Conservation (phyloP, 2,329 filamentous ascomycete species). For the Colletotrichum lini region DNA sequence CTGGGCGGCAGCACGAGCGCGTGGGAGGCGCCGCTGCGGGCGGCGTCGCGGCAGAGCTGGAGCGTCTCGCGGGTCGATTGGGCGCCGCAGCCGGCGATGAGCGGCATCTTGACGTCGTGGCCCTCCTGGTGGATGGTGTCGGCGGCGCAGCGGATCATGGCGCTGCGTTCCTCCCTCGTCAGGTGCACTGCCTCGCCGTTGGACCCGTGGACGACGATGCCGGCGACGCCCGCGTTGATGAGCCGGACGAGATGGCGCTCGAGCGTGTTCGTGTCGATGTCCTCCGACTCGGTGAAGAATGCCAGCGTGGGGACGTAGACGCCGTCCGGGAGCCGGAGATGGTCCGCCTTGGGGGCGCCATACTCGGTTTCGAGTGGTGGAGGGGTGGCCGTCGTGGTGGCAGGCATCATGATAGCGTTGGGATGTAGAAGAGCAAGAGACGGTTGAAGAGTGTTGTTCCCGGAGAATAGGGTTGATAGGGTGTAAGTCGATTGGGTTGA, state of each 20-base stretch:
- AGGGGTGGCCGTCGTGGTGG: constrained; percentile 1
- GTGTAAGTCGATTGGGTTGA: not conserved
- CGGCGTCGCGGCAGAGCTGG: constrained; percentile 75
- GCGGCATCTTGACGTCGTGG: constrained; percentile 74
- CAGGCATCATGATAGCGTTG: constrained; percentile 16
- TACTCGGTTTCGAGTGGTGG: constrained; percentile 1
- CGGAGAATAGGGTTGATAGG: not conserved
- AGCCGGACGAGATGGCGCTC: constrained; percentile 53
- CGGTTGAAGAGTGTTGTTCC: too few species aligned
- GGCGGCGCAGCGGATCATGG: constrained; percentile 78
- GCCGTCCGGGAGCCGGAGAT: constrained; percentile 44
- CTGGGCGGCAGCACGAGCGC: constrained; percentile 77
- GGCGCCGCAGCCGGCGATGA: constrained; percentile 79
- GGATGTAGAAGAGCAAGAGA: not conserved
- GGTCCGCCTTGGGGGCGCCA: constrained; percentile 32
- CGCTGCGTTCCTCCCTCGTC: constrained; percentile 76
- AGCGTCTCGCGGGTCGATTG: constrained; percentile 79
- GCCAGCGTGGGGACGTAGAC: constrained; percentile 57
- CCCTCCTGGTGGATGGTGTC: constrained; percentile 74
- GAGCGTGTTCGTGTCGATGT: constrained; percentile 51
- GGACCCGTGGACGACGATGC: constrained; percentile 78
- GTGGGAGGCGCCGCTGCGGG: constrained; percentile 75
- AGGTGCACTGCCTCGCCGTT: constrained; percentile 83
- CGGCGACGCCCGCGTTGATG: constrained; percentile 72
- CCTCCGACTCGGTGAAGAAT: constrained; percentile 55